Evolutionary conservation across 2,329 filamentous ascomycete species (phyloP), one percentile per base, ranked within the genome.

Genomic region (Colletotrichum shisoi): DNA sequence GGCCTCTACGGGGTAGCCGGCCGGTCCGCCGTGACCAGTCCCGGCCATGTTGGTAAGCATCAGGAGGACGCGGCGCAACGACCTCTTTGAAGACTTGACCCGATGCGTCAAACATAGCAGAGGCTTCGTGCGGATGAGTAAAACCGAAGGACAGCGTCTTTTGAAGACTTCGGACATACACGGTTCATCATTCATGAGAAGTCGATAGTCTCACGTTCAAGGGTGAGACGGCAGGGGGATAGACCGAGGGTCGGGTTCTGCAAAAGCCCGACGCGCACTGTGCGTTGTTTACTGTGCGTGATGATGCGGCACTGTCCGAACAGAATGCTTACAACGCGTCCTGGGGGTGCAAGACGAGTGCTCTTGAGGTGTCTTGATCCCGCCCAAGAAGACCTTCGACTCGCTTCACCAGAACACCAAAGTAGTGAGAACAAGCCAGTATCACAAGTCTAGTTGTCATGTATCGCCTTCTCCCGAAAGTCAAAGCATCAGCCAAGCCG

Each of bases 51-150:
- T 62, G 39, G 62, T 60, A 69, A 58, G 40, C 68, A 53, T 67
- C 74, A 54, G 57, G 63, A 49, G 71, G 72, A 21, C 76, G 74
- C 27, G 75, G 70, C 40, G 78, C 52, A n/a, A 73, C 73, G 73
- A 76, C 78, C 75, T 81, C 78, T 65, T 69, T 75, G 59, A 76
- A 80, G 67, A 78, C 75, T 52, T 79, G 78, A 19, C 78, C 79
- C 19, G 69, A 66, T 31, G 70, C 64, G 57, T 79, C 77, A 62
- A 76, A 79, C 75, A 78, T 79, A 9, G 8, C 27, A 13, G 17
- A 12, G 15, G 56, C 17, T 34, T 42, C 9, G 24, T 39, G 3
- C 4, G 4, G n/a, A 46, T n/a, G 7, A 11, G 9, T 31, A 17
- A 5, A 17, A 9, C 3, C 15, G 21, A 5, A 51, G 57, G 49